Evolutionary conservation across 441 rosid genomes (phyloP), one percentile per base, ranked within the genome.

Genomic region (Bocquillonia castaneifolia): DNA sequence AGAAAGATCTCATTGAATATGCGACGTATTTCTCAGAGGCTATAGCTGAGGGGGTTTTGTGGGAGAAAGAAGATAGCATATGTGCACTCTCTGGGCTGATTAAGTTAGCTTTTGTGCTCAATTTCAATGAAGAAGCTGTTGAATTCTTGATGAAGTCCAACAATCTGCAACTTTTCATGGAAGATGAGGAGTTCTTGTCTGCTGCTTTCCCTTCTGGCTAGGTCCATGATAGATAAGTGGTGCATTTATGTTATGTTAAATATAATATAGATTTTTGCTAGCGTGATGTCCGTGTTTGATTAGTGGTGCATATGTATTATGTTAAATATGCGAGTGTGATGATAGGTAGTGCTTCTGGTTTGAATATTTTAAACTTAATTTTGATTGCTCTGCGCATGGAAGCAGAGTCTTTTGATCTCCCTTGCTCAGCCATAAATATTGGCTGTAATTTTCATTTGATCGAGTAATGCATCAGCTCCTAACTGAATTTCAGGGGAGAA

Each of bases 131-230:
- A 57, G 82, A 72, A 23, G 91, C 90, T 1, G 60, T 87, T 39
- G 73, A 72, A 55, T 88, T 76, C 77, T 71, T 91, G 18, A 74
- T 86, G 91, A 83, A 82, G 79, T 83, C 85, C 36, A 82, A 83
- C 63, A 88, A 88, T 72, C 75, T 84, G 77, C 86, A 82, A 63
- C 72, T 83, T 12, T 84, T 72, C 39, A 64, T 40, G 66, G 88
- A 85, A 77, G 93, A 87, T 1, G 83, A 88, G 74, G 83, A 81
- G 65, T 85, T 87, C 29, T 76, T 86, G n/a, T 57, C 83, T 15
- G 77, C 78, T 61, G 64, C 78, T 29, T 78, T 81, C 50, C 72
- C 80, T 3, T 67, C 67, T 68, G 76, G 25, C 53, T 76, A 79
- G 81, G 54, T 39, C 7, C 14, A 57, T 28, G 2, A 6, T 28